Evolutionary conservation across 352 stramenopile species (phyloP).

Genomic region (Phytopythium cucurbitacearum): DNA sequence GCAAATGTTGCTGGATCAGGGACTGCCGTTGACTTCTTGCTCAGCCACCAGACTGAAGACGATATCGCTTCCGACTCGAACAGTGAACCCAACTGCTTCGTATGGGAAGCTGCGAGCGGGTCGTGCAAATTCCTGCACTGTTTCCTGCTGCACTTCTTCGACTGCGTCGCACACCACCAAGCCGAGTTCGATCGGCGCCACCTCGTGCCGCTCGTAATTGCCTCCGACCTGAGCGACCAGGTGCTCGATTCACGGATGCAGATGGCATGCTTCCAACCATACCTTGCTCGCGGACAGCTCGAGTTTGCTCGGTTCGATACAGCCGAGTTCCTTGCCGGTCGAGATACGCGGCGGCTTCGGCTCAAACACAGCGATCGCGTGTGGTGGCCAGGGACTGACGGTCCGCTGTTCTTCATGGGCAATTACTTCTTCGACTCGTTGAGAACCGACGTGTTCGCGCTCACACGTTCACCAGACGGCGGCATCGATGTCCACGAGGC

Average conservation of each 20-base stretch:
- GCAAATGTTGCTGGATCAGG: conserved; percentile 5
- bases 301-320: conserved; percentile 78
- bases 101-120: conserved; percentile 79
- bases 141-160: conserved; percentile 65
- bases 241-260: conserved; percentile 55
- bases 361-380: conserved; percentile 18
- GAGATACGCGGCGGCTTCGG: conserved; percentile 19
- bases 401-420: conserved; percentile 66
- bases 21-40: conserved; percentile 44
- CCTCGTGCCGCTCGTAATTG: conserved; percentile 54
- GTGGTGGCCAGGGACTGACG: conserved; percentile 43
- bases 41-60: conserved; percentile 7
- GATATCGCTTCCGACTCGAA: background rate
- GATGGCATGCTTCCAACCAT: conserved; percentile 59
- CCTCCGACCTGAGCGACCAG: conserved; percentile 67
- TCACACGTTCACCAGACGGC: conserved; percentile 6
- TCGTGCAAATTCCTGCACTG: conserved; percentile 81
- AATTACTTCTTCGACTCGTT: conserved; percentile 86
- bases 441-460: conserved; percentile 57
- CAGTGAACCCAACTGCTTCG: conserved; percentile 54
- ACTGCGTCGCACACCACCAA: background rate
- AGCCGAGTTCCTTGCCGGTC: conserved; percentile 25
- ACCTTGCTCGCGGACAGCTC: conserved; percentile 30
- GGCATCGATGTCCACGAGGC: conserved; percentile 29
- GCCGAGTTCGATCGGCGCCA: conserved; percentile 19